Evolutionary conservation across 257 asterid species (phyloP).

Genomic region (Jaltomata sinuosa): DNA sequence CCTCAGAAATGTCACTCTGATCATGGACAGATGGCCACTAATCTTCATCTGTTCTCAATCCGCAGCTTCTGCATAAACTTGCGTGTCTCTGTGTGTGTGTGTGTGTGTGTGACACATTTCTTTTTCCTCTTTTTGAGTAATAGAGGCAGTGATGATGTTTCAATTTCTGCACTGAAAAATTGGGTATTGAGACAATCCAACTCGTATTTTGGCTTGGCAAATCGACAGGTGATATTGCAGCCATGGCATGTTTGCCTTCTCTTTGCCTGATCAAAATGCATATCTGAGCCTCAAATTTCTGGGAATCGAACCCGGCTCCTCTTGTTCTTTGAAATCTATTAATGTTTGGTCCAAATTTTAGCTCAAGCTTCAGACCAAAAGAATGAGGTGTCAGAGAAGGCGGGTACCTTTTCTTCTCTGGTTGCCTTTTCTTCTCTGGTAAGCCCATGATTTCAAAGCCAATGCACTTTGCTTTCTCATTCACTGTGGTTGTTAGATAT

Average conservation of each 20-base stretch:
- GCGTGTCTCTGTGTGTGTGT: neutral
- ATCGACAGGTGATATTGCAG: constrained; percentile 6
- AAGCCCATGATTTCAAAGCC: neutral
- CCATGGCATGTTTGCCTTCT: constrained; percentile 7
- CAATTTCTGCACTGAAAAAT: neutral
- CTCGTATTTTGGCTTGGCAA: neutral
- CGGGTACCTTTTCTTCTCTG: neutral
- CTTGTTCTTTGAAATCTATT: neutral
- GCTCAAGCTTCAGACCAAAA: neutral
- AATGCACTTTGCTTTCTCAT: neutral
- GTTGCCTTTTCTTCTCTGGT: neutral
- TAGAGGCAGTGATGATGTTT: neutral
- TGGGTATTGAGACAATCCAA: neutral
- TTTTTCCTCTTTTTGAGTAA: neutral
- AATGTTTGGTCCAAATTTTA: neutral
- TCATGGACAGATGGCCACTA: neutral
- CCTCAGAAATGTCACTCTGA: neutral
- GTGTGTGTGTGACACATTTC: neutral
- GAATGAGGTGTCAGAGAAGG: neutral
- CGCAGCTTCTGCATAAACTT: neutral
- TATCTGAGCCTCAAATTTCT: neutral
- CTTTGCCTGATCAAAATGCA: neutral
- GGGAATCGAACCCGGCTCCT: neutral
- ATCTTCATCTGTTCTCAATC: neutral
- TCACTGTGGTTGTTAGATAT: neutral